Percentiles rank a stretch among this genome's conserved stretches.
Conservation (phyloP, 306 rosid genomes). For the Vigna reflexopilosa region DNA sequence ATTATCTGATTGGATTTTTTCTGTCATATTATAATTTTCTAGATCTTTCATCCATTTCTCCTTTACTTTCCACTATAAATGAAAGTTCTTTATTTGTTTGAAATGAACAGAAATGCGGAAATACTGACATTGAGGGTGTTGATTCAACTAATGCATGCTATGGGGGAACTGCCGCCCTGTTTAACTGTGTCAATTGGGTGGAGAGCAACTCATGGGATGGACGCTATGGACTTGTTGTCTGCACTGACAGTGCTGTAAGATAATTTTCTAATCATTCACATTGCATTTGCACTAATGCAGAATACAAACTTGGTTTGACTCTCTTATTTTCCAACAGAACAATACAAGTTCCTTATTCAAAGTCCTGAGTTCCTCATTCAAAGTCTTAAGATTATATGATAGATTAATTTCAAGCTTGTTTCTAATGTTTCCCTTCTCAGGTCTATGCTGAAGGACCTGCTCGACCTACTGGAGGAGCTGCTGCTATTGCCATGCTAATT, state of each 20-base stretch:
- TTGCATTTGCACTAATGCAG: conserved; percentile 38
- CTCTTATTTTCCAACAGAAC: neutral
- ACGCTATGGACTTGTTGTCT: conserved; percentile 97
- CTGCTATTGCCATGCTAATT: conserved; percentile 91
- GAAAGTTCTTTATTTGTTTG: conserved; percentile 38
- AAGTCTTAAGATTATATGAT: conserved; percentile 30
- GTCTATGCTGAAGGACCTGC: conserved; percentile 99
- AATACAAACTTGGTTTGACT: conserved; percentile 25
- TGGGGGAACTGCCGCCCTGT: conserved; percentile 98
- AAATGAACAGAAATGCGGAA: conserved; percentile 77
- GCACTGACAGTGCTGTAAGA: conserved; percentile 96
- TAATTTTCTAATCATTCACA: conserved; percentile 34
- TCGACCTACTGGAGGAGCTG: conserved; percentile 99
- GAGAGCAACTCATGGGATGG: conserved; percentile 99
- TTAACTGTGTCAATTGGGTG: conserved; percentile 98
- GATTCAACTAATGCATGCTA: conserved; percentile 98
- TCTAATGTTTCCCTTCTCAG: conserved; percentile 56
- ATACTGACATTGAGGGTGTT: conserved; percentile 93
- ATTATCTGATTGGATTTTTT: conserved; percentile 30
- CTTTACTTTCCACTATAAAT: conserved; percentile 13
- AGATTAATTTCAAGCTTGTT: conserved; percentile 28
- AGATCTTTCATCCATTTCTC: neutral
- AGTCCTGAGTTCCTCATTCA: conserved; percentile 25
- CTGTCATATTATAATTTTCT: conserved; percentile 22
- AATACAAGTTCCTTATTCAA: conserved; percentile 7